phyloP scores from a whole-genome alignment of 1,139 yeast species.

The Candida tetrigidarum region DNA sequence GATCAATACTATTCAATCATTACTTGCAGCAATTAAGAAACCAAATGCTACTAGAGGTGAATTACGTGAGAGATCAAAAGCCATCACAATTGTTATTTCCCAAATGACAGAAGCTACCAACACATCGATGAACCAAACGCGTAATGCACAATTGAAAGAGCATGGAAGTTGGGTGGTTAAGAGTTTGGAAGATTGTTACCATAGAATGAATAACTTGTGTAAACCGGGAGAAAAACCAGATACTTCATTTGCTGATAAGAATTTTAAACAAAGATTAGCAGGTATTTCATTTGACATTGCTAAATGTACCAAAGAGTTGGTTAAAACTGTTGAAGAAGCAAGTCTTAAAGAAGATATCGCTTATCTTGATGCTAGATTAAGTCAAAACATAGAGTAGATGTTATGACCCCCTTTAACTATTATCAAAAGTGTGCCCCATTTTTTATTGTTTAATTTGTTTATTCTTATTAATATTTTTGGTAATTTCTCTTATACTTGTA shows the following conservation, averaged over 20 bases:
- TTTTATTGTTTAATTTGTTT: too few species aligned
- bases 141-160: slow-evolving; percentile 80
- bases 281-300: slow-evolving; percentile 97
- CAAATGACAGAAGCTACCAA: slow-evolving; percentile 93
- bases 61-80: slow-evolving; percentile 70
- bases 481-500: background rate
- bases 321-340: slow-evolving; percentile 94
- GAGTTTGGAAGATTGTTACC: slow-evolving; percentile 82
- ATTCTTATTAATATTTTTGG: slow-evolving; percentile 8
- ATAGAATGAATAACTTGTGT: slow-evolving; percentile 73
- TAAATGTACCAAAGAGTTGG: slow-evolving; percentile 92
- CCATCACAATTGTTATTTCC: slow-evolving; percentile 74
- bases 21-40: slow-evolving; percentile 74
- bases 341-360: slow-evolving; percentile 80
- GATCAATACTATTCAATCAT: slow-evolving; percentile 84
- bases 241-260: slow-evolving; percentile 79
- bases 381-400: slow-evolving; percentile 32
- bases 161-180: slow-evolving; percentile 93
- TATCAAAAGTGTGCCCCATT: too few species aligned
- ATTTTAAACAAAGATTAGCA: slow-evolving; percentile 89
- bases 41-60: slow-evolving; percentile 80
- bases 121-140: slow-evolving; percentile 85
- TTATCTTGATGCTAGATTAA: slow-evolving; percentile 50
- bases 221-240: slow-evolving; percentile 56
- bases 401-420: background rate